Evolutionary conservation across 805 yeast genomes (phyloP).

Genomic region (Grigorovia yakushimaensis): DNA sequence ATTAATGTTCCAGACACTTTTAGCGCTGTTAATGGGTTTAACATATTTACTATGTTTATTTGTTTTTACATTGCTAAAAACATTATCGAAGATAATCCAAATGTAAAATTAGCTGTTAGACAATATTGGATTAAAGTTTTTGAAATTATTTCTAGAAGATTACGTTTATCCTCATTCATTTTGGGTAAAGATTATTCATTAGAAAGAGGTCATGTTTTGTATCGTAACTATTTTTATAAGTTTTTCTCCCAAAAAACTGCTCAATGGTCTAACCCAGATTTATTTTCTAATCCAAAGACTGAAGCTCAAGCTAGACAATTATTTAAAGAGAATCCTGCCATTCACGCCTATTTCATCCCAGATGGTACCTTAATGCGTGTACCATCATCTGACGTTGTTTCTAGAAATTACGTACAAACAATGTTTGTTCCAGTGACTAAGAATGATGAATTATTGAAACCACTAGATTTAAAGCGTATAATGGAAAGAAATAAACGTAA

Average conservation of each 20-base stretch:
- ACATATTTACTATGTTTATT: slow-evolving; percentile 27
- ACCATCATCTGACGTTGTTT: slow-evolving; percentile 71
- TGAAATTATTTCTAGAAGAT: slow-evolving; percentile 39
- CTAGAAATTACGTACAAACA: slow-evolving; percentile 51
- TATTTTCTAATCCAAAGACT: slow-evolving; percentile 45
- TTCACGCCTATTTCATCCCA: slow-evolving; percentile 56
- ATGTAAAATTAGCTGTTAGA: slow-evolving; percentile 31
- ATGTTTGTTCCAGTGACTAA: slow-evolving; percentile 78
- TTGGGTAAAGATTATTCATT: slow-evolving; percentile 49
- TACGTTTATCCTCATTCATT: slow-evolving; percentile 78
- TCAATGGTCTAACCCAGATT: slow-evolving; percentile 39
- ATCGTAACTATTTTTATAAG: slow-evolving; percentile 40
- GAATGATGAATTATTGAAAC: slow-evolving; percentile 52
- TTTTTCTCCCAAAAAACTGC: slow-evolving; percentile 31
- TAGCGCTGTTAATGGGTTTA: slow-evolving; percentile 2
- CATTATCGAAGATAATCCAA: slow-evolving; percentile 19
- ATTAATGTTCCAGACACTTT: slow-evolving; percentile 10
- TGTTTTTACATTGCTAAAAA: slow-evolving; percentile 26
- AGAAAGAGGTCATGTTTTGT: slow-evolving; percentile 62
- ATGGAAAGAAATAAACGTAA: slow-evolving; percentile 29
- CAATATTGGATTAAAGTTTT: slow-evolving; percentile 57
- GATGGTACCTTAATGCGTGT: slow-evolving; percentile 80
- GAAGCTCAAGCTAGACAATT: slow-evolving; percentile 34
- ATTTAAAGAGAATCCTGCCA: slow-evolving; percentile 34
- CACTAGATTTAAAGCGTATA: slow-evolving; percentile 21